Percentiles rank a stretch among this genome's conserved stretches.
Conservation (phyloP, 1,284 basidiomycete genomes). For the Phellinidium pouzarii region DNA sequence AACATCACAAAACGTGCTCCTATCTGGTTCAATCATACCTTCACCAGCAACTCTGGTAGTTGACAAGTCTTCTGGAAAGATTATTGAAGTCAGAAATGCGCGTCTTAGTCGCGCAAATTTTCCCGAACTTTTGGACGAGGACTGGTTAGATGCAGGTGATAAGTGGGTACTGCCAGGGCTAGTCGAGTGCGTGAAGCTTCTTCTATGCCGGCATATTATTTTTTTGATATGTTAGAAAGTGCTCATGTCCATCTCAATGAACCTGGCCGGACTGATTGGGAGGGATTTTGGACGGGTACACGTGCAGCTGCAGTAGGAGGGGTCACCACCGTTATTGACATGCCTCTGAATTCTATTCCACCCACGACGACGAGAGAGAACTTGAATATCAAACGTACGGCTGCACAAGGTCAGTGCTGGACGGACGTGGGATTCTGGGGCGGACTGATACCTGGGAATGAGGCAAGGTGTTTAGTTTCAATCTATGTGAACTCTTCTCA, state of each 20-base stretch:
- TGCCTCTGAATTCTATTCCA: conserved; percentile 94
- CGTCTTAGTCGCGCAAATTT: conserved; percentile 31
- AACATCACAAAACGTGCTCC: conserved; percentile 50
- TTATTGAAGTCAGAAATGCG: conserved; percentile 44
- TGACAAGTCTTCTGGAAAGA: conserved; percentile 57
- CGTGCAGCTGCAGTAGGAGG: conserved; percentile 84
- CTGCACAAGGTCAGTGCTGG: conserved; percentile 70
- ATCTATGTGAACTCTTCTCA: background rate
- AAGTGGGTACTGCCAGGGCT: conserved; percentile 75
- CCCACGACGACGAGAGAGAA: conserved; percentile 83
- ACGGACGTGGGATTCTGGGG: conserved; percentile 94
- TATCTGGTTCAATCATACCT: conserved; percentile 44
- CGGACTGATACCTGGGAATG: conserved; percentile 85
- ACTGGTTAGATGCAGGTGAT: conserved; percentile 58
- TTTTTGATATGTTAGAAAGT: too few species aligned
- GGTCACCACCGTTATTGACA: conserved; percentile 88
- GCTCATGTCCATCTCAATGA: conserved; percentile 92
- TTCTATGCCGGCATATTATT: too few species aligned
- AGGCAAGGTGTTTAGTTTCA: conserved; percentile 37
- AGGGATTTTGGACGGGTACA: conserved; percentile 89
- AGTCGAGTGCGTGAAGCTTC: conserved; percentile 57
- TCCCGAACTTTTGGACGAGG: conserved; percentile 29
- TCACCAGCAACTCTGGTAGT: conserved; percentile 69
- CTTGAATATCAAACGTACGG: conserved; percentile 61
- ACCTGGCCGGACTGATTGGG: conserved; percentile 88